Evolutionary conservation across 495 filamentous ascomycete species (phyloP).

Genomic region (Aspergillus homomorphus): DNA sequence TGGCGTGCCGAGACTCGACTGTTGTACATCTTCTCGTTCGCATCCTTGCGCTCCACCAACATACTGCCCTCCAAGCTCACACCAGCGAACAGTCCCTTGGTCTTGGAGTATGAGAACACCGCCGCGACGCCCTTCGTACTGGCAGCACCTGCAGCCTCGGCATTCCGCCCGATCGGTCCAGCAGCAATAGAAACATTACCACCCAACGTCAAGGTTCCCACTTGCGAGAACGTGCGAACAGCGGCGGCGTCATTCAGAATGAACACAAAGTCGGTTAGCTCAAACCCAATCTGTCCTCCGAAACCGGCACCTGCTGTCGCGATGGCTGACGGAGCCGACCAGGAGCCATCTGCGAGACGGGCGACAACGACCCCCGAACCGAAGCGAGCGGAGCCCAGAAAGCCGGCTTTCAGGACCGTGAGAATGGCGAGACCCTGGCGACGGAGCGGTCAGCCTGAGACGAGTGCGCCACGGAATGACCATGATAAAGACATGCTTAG

Average conservation of each 20-base stretch:
- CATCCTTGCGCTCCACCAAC: conserved; percentile 89
- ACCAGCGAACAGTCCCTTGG: conserved; percentile 94
- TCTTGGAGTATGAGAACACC: conserved; percentile 95
- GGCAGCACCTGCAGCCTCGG: conserved; percentile 92
- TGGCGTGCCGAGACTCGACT: conserved; percentile 74
- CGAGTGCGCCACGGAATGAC: background rate
- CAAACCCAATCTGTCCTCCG: conserved; percentile 95
- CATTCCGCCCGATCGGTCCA: conserved; percentile 89
- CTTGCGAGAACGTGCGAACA: conserved; percentile 92
- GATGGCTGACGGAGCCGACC: conserved; percentile 94
- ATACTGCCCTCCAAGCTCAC: conserved; percentile 90
- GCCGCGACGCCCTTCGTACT: conserved; percentile 86
- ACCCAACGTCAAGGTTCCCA: conserved; percentile 84
- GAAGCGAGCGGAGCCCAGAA: conserved; percentile 88
- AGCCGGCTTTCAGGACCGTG: conserved; percentile 93
- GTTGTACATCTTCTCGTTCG: conserved; percentile 94
- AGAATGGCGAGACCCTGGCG: conserved; percentile 85
- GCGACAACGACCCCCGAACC: conserved; percentile 93
- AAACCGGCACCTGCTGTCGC: conserved; percentile 88
- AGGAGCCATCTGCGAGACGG: conserved; percentile 82
- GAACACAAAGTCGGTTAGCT: conserved; percentile 98
- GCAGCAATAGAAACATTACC: conserved; percentile 96
- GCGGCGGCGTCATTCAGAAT: conserved; percentile 92
- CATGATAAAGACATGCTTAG: background rate
- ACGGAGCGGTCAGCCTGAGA: conserved; percentile 12